Conservation (phyloP, 805 yeast species). For the Metschnikowia sp. region DNA sequence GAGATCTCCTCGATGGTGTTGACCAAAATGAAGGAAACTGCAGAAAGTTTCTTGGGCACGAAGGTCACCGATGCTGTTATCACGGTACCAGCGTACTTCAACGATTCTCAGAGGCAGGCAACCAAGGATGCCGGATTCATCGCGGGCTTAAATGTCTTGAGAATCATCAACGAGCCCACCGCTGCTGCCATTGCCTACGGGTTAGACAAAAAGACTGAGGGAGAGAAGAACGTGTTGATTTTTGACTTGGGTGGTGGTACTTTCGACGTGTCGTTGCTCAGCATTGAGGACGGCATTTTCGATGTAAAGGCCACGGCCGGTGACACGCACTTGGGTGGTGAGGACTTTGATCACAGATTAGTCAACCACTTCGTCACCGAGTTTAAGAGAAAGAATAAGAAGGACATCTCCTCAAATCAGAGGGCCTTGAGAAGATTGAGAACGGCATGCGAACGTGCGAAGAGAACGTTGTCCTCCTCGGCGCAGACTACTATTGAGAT, state of each 20-base stretch:
- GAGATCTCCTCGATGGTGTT: slow-evolving; percentile 93
- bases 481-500: slow-evolving; percentile 94
- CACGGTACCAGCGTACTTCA: slow-evolving; percentile 44
- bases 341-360: slow-evolving; percentile 95
- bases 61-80: slow-evolving; percentile 58
- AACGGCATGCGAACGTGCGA: slow-evolving; percentile 99
- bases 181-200: slow-evolving; percentile 48
- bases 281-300: slow-evolving; percentile 88
- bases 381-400: slow-evolving; percentile 97
- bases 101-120: slow-evolving; percentile 44
- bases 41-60: slow-evolving; percentile 85
- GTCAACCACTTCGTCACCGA: slow-evolving; percentile 91
- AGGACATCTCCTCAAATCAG: slow-evolving; percentile 88
- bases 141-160: slow-evolving; percentile 45
- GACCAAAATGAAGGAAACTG: slow-evolving; percentile 88
- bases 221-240: slow-evolving; percentile 85
- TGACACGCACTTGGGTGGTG: slow-evolving; percentile 76
- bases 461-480: slow-evolving; percentile 95
- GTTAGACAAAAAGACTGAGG: slow-evolving; percentile 46
- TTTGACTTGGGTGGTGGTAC: slow-evolving; percentile 98
- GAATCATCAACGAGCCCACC: slow-evolving; percentile 44
- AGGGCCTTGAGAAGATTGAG: slow-evolving; percentile 98
- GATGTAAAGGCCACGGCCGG: slow-evolving; percentile 91
- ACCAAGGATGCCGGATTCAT: slow-evolving; percentile 44
- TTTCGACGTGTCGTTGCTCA: slow-evolving; percentile 83